Conservation (phyloP, 2,329 filamentous ascomycete genomes). For the Aschersonia sp. region DNA sequence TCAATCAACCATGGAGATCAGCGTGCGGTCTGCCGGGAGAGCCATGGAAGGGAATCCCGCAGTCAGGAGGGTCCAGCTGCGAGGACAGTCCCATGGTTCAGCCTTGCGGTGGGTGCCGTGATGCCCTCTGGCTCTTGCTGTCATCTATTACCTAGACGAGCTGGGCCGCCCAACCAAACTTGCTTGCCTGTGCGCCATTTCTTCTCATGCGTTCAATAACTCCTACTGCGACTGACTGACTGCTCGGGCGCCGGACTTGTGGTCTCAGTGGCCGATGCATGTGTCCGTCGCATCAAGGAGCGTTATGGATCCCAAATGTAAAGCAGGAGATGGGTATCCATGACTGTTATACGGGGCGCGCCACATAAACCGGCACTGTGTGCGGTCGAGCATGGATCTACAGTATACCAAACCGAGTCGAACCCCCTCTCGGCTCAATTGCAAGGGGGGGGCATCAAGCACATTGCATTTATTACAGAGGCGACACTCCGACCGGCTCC, state of each 20-base stretch:
- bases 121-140: no score
- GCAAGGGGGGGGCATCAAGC: neutral
- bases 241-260: neutral
- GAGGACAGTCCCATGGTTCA: no score
- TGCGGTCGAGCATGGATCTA: neutral
- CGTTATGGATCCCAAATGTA: neutral
- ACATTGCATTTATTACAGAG: no score
- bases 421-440: neutral
- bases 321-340: neutral
- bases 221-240: no score
- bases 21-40: neutral
- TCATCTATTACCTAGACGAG: no score
- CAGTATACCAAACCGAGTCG: neutral
- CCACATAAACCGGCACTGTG: conserved; percentile 1
- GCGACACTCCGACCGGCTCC: no score
- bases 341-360: conserved; percentile 1
- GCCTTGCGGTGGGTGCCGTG: no score
- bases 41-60: neutral
- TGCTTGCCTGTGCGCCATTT: no score
- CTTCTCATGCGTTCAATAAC: no score
- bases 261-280: neutral
- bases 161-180: no score
- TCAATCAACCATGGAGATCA: neutral
- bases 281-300: neutral
- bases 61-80: no score